Evolutionary conservation across 345 rosid species (phyloP), one percentile per base, ranked within the genome.

Genomic region (Salix brachista): DNA sequence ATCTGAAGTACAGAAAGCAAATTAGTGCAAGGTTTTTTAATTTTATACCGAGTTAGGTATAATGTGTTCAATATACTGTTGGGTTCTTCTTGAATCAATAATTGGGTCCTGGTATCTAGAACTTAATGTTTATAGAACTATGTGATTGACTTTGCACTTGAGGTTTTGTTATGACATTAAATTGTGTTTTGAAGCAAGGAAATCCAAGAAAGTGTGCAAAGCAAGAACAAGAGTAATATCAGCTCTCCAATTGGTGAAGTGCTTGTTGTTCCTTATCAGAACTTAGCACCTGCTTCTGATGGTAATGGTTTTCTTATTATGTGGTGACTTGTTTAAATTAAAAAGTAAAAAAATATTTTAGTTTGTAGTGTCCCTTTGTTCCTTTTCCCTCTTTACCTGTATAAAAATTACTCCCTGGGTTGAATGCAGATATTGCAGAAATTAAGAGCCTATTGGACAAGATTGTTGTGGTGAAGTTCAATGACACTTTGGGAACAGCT

Each of bases 401-500:
- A 44, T 70, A 44, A 37, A 67, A 16, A 12, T 25, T 42, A 39
- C 34, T 41, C 6, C 19, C 52, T 10, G 39, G 17, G 34, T 26
- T 50, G 18, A n/a, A 46, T 77, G 77, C 82, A 85, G 90, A 81
- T 84, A 67, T 67, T 72, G 75, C 46, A 26, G 90, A 85, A 83
- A 78, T 74, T 41, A 86, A 83, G 86, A 69, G 75, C 56, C 79
- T 79, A 65, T 75, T 90, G 82, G 88, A 87, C 75, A 84, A 87
- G 79, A 87, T 88, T 79, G 90, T 85, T 56, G 87, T 90, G 73
- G 81, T 90, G 82, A 88, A 83, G 83, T 80, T 76, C 69, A 85
- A 80, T 74, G 78, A 75, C 68, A 73, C 82, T 58, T 77, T 77
- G 74, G 90, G 87, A 79, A 83, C 83, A 62, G 44, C 75, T 71